A percentile compares a stretch with the other conserved stretches of the same genome.
Conservation (phyloP, 345 rosid genomes). For the Kandelia obovata region DNA sequence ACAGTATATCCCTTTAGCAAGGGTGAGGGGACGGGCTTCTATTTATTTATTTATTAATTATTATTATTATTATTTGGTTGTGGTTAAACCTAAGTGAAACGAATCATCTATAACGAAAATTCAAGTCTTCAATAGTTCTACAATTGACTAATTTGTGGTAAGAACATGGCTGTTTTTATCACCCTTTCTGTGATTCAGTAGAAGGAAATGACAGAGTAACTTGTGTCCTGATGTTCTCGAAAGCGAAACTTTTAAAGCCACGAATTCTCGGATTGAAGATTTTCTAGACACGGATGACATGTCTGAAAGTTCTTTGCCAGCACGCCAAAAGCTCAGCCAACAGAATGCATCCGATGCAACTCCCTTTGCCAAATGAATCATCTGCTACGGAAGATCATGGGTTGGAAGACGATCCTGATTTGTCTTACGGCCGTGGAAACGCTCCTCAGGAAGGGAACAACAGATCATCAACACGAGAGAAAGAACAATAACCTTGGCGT, state of each 20-base stretch:
- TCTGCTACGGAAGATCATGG: slow-evolving; percentile 23
- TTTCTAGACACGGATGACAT: slow-evolving; percentile 30
- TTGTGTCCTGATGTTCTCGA: slow-evolving; percentile 51
- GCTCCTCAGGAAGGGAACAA: slow-evolving; percentile 9
- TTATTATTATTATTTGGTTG: no score
- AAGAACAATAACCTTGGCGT: slow-evolving; percentile 39
- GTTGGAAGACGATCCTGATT: slow-evolving; percentile 22
- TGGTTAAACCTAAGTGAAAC: no score
- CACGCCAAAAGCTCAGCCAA: slow-evolving; percentile 20
- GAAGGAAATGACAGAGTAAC: slow-evolving; percentile 48
- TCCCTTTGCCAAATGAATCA: slow-evolving; percentile 9
- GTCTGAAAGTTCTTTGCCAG: slow-evolving; percentile 33
- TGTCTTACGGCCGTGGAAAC: slow-evolving; percentile 30
- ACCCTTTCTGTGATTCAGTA: slow-evolving; percentile 38
- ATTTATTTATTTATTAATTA: no score
- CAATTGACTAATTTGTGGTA: background rate
- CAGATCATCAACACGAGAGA: background rate
- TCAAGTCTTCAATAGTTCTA: no score
- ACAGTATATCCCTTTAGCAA: no score
- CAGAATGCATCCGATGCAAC: slow-evolving; percentile 14
- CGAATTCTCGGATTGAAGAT: slow-evolving; percentile 59
- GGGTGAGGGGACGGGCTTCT: no score
- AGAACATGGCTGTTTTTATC: slow-evolving; percentile 5
- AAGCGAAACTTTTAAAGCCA: slow-evolving; percentile 49
- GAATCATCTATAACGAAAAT: background rate